Percentiles rank a stretch among this genome's conserved stretches.
These are phyloP conservation scores for Cucumis melo DNA, from an alignment of 306 rosid species.

Conservation along the genomic window DNA sequence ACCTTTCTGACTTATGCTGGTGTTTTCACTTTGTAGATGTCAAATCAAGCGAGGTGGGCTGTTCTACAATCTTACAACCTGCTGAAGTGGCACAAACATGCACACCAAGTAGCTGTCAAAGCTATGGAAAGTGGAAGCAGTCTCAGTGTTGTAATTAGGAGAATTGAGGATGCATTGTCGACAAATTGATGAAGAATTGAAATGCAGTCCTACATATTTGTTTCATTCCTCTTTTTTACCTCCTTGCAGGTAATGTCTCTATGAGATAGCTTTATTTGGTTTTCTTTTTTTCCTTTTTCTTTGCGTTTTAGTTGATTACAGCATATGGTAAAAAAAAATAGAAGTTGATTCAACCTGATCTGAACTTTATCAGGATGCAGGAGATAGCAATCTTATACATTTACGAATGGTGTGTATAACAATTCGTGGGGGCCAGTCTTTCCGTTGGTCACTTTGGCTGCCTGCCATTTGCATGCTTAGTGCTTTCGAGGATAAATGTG, in stretches of 20 bases:
- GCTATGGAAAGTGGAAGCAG: slow-evolving; percentile 70
- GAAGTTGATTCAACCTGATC: neutral
- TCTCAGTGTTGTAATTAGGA: slow-evolving; percentile 62
- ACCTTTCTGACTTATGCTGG: slow-evolving; percentile 4
- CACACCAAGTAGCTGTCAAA: slow-evolving; percentile 79
- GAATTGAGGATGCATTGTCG: slow-evolving; percentile 64
- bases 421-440: neutral
- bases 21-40: slow-evolving; percentile 43
- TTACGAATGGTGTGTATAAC: neutral
- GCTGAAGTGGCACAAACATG: slow-evolving; percentile 76
- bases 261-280: neutral
- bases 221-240: neutral
- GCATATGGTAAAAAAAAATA: too few relatives aligned
- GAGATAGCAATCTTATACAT: neutral
- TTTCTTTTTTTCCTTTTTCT: neutral
- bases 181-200: slow-evolving; percentile 19
- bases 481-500: neutral
- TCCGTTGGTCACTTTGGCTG: neutral
- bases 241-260: neutral
- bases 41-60: slow-evolving; percentile 97
- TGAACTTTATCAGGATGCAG: slow-evolving; percentile 4
- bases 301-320: neutral
- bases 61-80: slow-evolving; percentile 89
- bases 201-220: neutral
- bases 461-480: neutral